Evolutionary conservation across 345 rosid genomes (phyloP).

Genomic region (Citrus unshiu): DNA sequence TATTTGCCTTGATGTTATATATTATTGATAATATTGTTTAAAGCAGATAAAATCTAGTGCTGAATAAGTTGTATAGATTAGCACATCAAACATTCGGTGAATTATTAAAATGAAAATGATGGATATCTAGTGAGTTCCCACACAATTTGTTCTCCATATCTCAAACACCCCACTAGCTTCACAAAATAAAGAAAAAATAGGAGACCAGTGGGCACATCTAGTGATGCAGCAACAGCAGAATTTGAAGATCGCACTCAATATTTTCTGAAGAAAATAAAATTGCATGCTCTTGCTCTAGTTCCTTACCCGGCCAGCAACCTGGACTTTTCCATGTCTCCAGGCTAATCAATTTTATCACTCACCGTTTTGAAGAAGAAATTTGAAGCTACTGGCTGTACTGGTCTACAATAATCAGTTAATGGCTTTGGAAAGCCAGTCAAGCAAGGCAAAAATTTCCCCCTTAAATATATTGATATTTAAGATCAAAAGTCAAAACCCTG

Average conservation of each 20-base stretch:
- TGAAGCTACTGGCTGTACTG: too few relatives aligned
- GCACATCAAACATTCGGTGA: slow-evolving; percentile 8
- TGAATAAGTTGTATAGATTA: slow-evolving; percentile 9
- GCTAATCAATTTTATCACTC: background rate
- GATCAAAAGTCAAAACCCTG: too few relatives aligned
- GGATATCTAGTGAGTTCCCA: slow-evolving; percentile 25
- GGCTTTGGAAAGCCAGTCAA: background rate
- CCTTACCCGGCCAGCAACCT: background rate
- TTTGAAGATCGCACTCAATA: background rate
- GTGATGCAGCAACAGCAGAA: background rate
- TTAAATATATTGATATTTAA: too few relatives aligned
- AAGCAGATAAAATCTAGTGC: slow-evolving; percentile 8
- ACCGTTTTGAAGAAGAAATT: background rate
- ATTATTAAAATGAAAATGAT: slow-evolving; percentile 17
- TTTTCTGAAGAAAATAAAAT: background rate
- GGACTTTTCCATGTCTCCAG: background rate
- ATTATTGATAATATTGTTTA: background rate
- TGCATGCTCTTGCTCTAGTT: too few relatives aligned
- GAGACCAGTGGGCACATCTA: slow-evolving; percentile 17
- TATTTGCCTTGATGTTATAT: slow-evolving; percentile 4
- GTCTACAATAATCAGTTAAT: too few relatives aligned
- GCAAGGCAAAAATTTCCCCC: background rate
- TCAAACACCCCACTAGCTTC: slow-evolving; percentile 8
- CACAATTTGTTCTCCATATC: slow-evolving; percentile 17
- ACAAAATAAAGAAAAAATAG: background rate